phyloP scores from a whole-genome alignment of 805 yeast genomes.

The Starmerella stigmatis region DNA sequence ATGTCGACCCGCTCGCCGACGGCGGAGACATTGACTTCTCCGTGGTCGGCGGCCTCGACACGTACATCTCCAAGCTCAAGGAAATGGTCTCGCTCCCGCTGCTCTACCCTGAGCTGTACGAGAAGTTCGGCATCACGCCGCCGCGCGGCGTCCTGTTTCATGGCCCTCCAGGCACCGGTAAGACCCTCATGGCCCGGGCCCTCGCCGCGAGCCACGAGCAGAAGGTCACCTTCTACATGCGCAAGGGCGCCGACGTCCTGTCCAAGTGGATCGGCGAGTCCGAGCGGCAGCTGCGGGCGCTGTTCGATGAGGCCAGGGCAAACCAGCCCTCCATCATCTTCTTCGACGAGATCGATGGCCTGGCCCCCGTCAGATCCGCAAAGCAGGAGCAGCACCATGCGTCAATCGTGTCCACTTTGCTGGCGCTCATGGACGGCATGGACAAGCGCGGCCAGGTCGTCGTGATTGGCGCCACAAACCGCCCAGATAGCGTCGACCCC shows the following conservation, averaged over 20 bases:
- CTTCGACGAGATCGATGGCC: slow-evolving; percentile 95
- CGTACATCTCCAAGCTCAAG: slow-evolving; percentile 80
- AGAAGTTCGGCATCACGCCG: slow-evolving; percentile 82
- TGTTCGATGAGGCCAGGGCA: slow-evolving; percentile 92
- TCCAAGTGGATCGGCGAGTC: slow-evolving; percentile 99
- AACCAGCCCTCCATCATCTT: slow-evolving; percentile 94
- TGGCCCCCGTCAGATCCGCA: slow-evolving; percentile 95
- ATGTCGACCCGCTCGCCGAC: slow-evolving; percentile 73
- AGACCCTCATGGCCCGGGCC: slow-evolving; percentile 95
- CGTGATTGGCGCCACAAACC: slow-evolving; percentile 94
- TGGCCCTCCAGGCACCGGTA: slow-evolving; percentile 99
- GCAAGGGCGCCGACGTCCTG: slow-evolving; percentile 95
- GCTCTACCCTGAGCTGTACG: slow-evolving; percentile 85
- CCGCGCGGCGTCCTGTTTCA: slow-evolving; percentile 96
- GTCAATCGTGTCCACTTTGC: slow-evolving; percentile 84
- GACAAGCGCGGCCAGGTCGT: slow-evolving; percentile 97
- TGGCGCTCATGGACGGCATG: slow-evolving; percentile 99
- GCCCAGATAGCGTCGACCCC: slow-evolving; percentile 98
- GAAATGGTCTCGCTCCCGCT: slow-evolving; percentile 95
- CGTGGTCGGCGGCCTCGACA: slow-evolving; percentile 84
- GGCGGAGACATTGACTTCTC: slow-evolving; percentile 76
- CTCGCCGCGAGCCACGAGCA: slow-evolving; percentile 81
- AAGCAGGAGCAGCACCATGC: slow-evolving; percentile 98
- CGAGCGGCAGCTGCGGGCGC: slow-evolving; percentile 77
- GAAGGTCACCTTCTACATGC: slow-evolving; percentile 91